Evolutionary conservation across 495 filamentous ascomycete species (phyloP).

Genomic region (Penicillium daleae): DNA sequence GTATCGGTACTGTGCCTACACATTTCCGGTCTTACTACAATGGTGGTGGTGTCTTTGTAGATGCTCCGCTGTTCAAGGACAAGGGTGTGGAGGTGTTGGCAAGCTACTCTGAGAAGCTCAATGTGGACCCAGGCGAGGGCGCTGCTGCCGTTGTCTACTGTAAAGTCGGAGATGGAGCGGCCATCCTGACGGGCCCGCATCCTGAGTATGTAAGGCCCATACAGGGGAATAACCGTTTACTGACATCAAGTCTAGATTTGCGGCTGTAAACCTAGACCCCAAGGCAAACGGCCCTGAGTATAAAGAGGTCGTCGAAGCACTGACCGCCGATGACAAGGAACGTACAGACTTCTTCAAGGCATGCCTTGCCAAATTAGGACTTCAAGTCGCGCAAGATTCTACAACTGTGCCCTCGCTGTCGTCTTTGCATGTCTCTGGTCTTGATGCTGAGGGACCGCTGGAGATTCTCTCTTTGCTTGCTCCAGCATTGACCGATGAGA

Average conservation of each 20-base stretch:
- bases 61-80: slow-evolving; percentile 64
- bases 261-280: slow-evolving; percentile 72
- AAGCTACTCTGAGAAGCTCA: slow-evolving; percentile 73
- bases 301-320: slow-evolving; percentile 64
- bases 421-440: slow-evolving; percentile 78
- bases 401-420: slow-evolving; percentile 80
- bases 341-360: slow-evolving; percentile 80
- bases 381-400: slow-evolving; percentile 71
- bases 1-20: slow-evolving; percentile 57
- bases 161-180: slow-evolving; percentile 81
- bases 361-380: slow-evolving; percentile 79
- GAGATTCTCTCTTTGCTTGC: slow-evolving; percentile 68
- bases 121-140: slow-evolving; percentile 72
- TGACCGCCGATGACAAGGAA: slow-evolving; percentile 70
- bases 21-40: slow-evolving; percentile 86
- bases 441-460: slow-evolving; percentile 63
- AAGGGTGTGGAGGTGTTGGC: slow-evolving; percentile 80
- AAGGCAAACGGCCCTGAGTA: slow-evolving; percentile 66
- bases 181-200: slow-evolving; percentile 85
- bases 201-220: slow-evolving; percentile 71
- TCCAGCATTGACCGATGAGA: slow-evolving; percentile 67
- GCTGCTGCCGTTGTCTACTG: slow-evolving; percentile 84
- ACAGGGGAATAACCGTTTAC: background rate
- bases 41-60: slow-evolving; percentile 93
- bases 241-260: slow-evolving; percentile 64